Conservation (phyloP, 805 yeast species). For the Wickerhamomyces sydowiorum region DNA sequence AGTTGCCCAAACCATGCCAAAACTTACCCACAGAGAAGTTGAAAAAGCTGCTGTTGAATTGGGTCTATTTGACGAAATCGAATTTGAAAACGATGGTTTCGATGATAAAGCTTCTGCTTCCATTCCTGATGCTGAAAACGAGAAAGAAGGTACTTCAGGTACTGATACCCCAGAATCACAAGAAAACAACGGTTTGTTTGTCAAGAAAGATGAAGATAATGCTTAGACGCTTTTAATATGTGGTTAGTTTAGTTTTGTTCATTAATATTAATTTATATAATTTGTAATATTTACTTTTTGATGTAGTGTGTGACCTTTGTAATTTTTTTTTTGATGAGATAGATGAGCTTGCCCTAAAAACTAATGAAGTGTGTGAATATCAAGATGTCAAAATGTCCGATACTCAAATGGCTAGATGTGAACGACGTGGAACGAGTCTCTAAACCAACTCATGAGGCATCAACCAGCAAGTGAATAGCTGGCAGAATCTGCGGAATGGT, state of each 20-base stretch:
- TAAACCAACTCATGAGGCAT: too few species aligned
- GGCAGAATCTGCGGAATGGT: too few species aligned
- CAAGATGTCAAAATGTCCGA: too few species aligned
- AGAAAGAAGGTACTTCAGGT: background rate
- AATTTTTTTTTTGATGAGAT: too few species aligned
- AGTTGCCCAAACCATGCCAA: constrained; percentile 61
- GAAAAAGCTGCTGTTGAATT: constrained; percentile 54
- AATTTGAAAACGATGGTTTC: constrained; percentile 11
- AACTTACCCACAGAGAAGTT: constrained; percentile 48
- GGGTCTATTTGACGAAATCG: constrained; percentile 36
- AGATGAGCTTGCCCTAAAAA: background rate
- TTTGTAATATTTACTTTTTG: background rate
- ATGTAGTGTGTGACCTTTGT: too few species aligned
- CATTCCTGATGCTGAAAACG: background rate
- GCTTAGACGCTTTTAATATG: background rate
- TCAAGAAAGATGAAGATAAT: background rate
- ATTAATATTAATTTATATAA: background rate
- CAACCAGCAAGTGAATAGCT: too few species aligned
- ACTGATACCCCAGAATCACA: background rate
- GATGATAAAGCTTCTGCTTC: constrained; percentile 5
- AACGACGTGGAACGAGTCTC: too few species aligned
- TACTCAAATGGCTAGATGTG: too few species aligned
- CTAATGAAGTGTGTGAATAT: background rate
- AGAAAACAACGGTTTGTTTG: background rate
- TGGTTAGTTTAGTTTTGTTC: background rate